Conservation (phyloP, 306 rosid species). For the Fragaria vesca region DNA sequence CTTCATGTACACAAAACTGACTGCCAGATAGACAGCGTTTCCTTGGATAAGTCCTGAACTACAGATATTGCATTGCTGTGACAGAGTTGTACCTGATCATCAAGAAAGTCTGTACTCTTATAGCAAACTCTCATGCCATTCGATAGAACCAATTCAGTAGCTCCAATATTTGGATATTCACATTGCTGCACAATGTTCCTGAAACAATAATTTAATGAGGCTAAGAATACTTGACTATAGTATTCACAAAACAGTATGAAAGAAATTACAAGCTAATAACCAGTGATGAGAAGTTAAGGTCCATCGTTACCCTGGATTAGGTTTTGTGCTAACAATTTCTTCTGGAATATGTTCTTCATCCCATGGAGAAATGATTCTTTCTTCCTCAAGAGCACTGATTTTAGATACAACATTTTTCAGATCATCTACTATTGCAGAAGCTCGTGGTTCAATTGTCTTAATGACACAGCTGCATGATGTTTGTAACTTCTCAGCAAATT, state of each 20-base stretch:
- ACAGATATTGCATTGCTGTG: constrained; percentile 24
- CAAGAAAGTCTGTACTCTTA: constrained; percentile 85
- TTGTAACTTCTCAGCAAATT: constrained; percentile 67
- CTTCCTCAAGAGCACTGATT: constrained; percentile 70
- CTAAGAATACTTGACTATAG: not conserved
- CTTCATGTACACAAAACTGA: not conserved
- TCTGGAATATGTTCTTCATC: constrained; percentile 92
- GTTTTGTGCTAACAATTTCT: constrained; percentile 76
- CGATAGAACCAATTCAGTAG: constrained; percentile 77
- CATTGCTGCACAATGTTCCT: constrained; percentile 67
- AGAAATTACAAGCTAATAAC: not conserved
- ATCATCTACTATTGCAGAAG: constrained; percentile 69
- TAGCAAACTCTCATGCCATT: constrained; percentile 95
- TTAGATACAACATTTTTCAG: constrained; percentile 68
- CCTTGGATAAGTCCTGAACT: not conserved
- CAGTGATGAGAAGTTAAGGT: not conserved
- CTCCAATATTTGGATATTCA: constrained; percentile 82
- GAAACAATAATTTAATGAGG: constrained; percentile 24
- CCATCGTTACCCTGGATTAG: constrained; percentile 74
- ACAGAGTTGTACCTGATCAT: constrained; percentile 69
- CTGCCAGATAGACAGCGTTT: not conserved
- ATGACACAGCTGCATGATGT: constrained; percentile 84
- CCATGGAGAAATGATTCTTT: constrained; percentile 60
- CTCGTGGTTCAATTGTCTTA: constrained; percentile 87
- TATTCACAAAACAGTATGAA: not conserved